phyloP scores from a whole-genome alignment of 2,329 filamentous ascomycete species.

The Cercospora janseana region DNA sequence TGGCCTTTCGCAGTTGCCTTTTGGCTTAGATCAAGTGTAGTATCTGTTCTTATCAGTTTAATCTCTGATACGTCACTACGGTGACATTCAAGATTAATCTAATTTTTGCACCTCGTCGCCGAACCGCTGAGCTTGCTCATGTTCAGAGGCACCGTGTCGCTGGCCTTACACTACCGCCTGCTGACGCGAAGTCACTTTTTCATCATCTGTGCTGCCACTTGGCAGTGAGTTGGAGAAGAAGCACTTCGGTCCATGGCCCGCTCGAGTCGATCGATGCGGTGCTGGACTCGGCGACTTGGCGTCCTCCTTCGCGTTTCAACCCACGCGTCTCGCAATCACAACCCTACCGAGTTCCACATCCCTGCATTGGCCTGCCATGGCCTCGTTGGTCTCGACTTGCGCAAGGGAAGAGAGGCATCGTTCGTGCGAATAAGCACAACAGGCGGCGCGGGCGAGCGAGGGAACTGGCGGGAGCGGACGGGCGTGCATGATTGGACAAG shows the following conservation, averaged over 20 bases:
- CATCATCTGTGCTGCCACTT: constrained; percentile 3
- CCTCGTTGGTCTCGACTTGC: too few species aligned
- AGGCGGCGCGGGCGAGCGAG: too few species aligned
- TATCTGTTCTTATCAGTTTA: constrained; percentile 11
- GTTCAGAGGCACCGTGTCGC: constrained; percentile 15
- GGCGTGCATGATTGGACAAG: too few species aligned
- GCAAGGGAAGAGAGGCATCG: too few species aligned
- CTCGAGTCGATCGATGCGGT: not conserved
- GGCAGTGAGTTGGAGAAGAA: constrained; percentile 8
- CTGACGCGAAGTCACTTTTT: constrained; percentile 17
- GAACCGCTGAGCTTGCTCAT: constrained; percentile 16
- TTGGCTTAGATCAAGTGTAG: constrained; percentile 1
- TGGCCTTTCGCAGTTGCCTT: too few species aligned
- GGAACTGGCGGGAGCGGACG: too few species aligned
- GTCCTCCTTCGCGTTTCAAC: too few species aligned
- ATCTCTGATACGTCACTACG: constrained; percentile 14
- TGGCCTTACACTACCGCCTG: constrained; percentile 15
- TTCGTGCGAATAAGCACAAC: too few species aligned
- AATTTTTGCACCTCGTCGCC: constrained; percentile 15
- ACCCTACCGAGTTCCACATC: too few species aligned
- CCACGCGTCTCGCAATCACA: too few species aligned
- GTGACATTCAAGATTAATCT: constrained; percentile 13
- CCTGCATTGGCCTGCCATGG: too few species aligned
- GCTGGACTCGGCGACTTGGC: not conserved
- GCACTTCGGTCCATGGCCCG: not conserved